Evolutionary conservation across 2,329 filamentous ascomycete genomes (phyloP), one percentile per base, ranked within the genome.

Genomic region (Dactylellina parvicollis): DNA sequence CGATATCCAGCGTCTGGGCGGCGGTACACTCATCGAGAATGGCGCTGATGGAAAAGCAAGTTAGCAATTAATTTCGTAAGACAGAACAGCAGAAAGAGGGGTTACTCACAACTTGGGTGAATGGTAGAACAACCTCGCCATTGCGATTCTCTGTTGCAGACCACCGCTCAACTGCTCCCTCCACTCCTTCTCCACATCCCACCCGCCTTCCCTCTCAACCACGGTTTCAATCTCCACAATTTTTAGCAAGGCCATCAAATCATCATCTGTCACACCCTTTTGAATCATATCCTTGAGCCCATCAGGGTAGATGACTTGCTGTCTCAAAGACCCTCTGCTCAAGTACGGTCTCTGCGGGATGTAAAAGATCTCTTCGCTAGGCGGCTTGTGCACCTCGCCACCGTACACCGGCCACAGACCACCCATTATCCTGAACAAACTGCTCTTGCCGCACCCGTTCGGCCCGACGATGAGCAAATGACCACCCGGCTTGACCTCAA

Each of bases 371-470:
- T 95, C 90, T 76, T 91, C 88, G 78, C 94, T 95, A 1, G 91
- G 89, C 0, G 95, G 95, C 80, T 98, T 98, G 78, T 92, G 86
- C 18, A 99, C 95, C 0, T 87, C 92, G 56, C 95, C 95, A 76
- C 95, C 94, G 81, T 99, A 99, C 10, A 98, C 95, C 14, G 95
- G 95, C 95, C 95, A 99, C 1, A 99, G 85, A 0, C 95, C 95
- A 74, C 95, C 95, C 0, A 99, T 86, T 77, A 99, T 99, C 36
- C 95, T 89, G 86, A 99, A 99, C 2, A 99, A 85, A 14, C 91
- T 96, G 0, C 92, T 96, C 81, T 99, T 99, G 42, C 95, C 95
- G 80, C 95, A 99, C 36, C 95, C 95, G 80, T 99, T 99, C 20
- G 95, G 95, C 0, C 95, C 95, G 42, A 98, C 91, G 42, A 99